These are phyloP conservation scores for Hygrocybe coccinea DNA, from an alignment of 768 basidiomycete species.

Conservation along the genomic window DNA sequence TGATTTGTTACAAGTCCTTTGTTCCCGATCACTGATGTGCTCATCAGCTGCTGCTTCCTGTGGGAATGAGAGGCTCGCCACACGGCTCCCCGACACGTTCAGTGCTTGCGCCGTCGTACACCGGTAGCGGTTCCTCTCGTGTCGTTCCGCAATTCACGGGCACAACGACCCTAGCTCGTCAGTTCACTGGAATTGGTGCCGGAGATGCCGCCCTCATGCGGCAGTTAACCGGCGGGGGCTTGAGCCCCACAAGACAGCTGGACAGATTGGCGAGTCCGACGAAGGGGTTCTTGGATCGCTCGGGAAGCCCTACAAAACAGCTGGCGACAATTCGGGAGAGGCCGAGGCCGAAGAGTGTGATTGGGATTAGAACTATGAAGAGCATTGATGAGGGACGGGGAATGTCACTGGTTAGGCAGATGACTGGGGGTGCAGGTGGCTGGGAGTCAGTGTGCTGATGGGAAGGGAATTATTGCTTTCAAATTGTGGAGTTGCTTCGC, in stretches of 20 bases:
- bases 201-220: slow-evolving; percentile 39
- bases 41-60: slow-evolving; percentile 52
- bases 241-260: slow-evolving; percentile 65
- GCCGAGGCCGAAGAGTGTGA: slow-evolving; percentile 73
- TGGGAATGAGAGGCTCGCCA: slow-evolving; percentile 43
- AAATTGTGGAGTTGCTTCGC: too few relatives aligned
- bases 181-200: slow-evolving; percentile 61
- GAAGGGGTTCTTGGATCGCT: slow-evolving; percentile 32
- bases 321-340: slow-evolving; percentile 41
- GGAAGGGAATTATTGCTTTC: too few relatives aligned
- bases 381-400: slow-evolving; percentile 67
- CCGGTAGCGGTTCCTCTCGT: slow-evolving; percentile 31
- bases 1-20: slow-evolving; percentile 9
- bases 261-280: slow-evolving; percentile 30
- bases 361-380: slow-evolving; percentile 59
- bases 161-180: slow-evolving; percentile 66
- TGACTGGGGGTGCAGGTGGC: slow-evolving; percentile 50
- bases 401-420: slow-evolving; percentile 72
- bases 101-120: slow-evolving; percentile 43
- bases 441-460: neutral
- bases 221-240: slow-evolving; percentile 64
- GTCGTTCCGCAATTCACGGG: slow-evolving; percentile 60
- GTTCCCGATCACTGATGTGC: slow-evolving; percentile 8
- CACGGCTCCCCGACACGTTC: slow-evolving; percentile 50
- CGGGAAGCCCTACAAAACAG: slow-evolving; percentile 40